A percentile compares a stretch with the other conserved stretches of the same genome.
These are phyloP conservation scores for Juglanconis juglandina DNA, from an alignment of 2,329 filamentous ascomycete genomes.

Conservation along the genomic window DNA sequence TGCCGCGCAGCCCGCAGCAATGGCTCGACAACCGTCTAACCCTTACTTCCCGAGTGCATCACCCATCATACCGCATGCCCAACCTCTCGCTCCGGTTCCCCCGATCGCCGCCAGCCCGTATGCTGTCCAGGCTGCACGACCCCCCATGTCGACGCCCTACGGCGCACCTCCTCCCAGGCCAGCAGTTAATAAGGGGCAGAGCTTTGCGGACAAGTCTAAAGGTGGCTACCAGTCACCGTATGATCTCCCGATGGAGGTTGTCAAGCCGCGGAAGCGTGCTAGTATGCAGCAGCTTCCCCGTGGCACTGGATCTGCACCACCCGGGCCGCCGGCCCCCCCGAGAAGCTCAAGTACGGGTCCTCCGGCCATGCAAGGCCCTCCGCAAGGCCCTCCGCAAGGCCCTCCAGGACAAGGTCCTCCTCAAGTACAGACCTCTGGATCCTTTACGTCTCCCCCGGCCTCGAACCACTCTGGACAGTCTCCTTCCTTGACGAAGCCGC, in stretches of 20 bases:
- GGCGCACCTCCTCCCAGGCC: constrained; percentile 37
- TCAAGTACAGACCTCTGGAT: constrained; percentile 24
- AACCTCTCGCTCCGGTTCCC: constrained; percentile 15
- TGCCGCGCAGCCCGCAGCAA: constrained; percentile 22
- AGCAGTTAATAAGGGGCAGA: constrained; percentile 63
- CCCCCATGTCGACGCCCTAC: constrained; percentile 31
- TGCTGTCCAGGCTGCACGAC: constrained; percentile 23
- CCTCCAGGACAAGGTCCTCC: constrained; percentile 18
- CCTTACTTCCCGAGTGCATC: constrained; percentile 23
- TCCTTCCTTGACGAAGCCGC: constrained; percentile 30
- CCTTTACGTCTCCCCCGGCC: constrained; percentile 31
- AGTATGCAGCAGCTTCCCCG: constrained; percentile 55
- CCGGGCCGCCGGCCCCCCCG: constrained; percentile 50
- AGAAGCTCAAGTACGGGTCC: constrained; percentile 59
- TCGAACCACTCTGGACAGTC: constrained; percentile 36
- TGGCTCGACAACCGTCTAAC: constrained; percentile 22
- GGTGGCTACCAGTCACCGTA: constrained; percentile 93
- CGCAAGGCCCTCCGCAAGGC: constrained; percentile 17
- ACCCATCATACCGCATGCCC: constrained; percentile 17
- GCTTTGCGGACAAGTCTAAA: constrained; percentile 87
- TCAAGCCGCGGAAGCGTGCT: constrained; percentile 65
- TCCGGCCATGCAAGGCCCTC: constrained; percentile 24
- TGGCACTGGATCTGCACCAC: constrained; percentile 34
- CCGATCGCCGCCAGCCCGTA: constrained; percentile 15
- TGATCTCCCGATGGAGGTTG: constrained; percentile 86